phyloP scores from a whole-genome alignment of 1,284 basidiomycete species.

The Laetiporus sulphureus region DNA sequence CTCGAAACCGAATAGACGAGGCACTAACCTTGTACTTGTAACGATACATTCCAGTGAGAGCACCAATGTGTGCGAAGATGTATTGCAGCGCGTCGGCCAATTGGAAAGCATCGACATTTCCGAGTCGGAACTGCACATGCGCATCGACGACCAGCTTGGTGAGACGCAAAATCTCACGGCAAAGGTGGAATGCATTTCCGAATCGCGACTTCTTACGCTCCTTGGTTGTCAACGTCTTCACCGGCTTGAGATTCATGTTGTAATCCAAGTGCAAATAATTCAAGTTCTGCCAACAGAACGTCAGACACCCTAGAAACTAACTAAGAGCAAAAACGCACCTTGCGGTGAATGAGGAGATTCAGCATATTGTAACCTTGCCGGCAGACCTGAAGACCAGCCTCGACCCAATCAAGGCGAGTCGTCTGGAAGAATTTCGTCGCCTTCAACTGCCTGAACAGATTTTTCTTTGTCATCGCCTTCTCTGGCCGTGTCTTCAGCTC shows the following conservation, averaged over 20 bases:
- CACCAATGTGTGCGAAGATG: conserved; percentile 96
- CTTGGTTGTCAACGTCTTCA: conserved; percentile 98
- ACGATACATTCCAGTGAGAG: conserved; percentile 97
- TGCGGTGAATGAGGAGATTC: conserved; percentile 97
- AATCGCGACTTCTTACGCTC: conserved; percentile 99
- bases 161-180: conserved; percentile 94
- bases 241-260: conserved; percentile 95
- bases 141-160: conserved; percentile 99
- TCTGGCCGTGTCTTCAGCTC: conserved; percentile 85
- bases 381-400: conserved; percentile 97
- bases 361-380: conserved; percentile 99
- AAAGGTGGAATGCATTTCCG: conserved; percentile 98
- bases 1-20: neutral
- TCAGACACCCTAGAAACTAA: conserved; percentile 1
- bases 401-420: conserved; percentile 97
- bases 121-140: conserved; percentile 97
- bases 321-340: conserved; percentile 40
- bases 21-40: conserved; percentile 91
- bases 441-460: conserved; percentile 92
- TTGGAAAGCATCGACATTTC: conserved; percentile 99
- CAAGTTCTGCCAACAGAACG: conserved; percentile 57
- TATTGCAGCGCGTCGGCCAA: conserved; percentile 98
- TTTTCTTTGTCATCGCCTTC: conserved; percentile 98
- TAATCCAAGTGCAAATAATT: conserved; percentile 94
- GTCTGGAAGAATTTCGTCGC: conserved; percentile 99